phyloP scores from a whole-genome alignment of 2,329 filamentous ascomycete species.

The Aspergillus costaricaensis region DNA sequence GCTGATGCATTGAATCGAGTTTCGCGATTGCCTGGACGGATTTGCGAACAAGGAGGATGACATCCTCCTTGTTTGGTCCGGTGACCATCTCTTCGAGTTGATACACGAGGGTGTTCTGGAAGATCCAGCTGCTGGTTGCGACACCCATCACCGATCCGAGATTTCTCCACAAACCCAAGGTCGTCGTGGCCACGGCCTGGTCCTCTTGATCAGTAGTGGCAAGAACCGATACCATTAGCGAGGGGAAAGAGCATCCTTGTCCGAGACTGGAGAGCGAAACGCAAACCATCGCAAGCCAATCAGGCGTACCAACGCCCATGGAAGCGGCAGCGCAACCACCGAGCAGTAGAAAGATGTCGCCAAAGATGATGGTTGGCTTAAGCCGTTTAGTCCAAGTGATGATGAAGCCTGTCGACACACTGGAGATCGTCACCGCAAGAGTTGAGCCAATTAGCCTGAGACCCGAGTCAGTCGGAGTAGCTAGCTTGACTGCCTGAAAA shows the following conservation, averaged over 20 bases:
- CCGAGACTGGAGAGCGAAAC: conserved; percentile 61
- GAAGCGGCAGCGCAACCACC: conserved; percentile 55
- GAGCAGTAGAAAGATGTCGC: conserved; percentile 50
- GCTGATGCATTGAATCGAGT: conserved; percentile 48
- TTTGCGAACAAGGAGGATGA: conserved; percentile 53
- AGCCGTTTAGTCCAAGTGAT: conserved; percentile 62
- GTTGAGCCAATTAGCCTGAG: conserved; percentile 69
- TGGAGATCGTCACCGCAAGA: conserved; percentile 56
- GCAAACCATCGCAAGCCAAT: conserved; percentile 57
- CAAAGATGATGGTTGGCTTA: conserved; percentile 60
- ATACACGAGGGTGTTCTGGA: conserved; percentile 68
- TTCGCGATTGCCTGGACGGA: conserved; percentile 53
- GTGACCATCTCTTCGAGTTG: conserved; percentile 62
- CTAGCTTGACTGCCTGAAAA: conserved; percentile 73
- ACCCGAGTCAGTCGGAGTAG: conserved; percentile 70
- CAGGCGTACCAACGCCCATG: conserved; percentile 56
- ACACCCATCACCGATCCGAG: conserved; percentile 75
- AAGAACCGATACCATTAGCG: conserved; percentile 64
- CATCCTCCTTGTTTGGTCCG: conserved; percentile 58
- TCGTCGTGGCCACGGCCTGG: conserved; percentile 70
- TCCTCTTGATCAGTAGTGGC: conserved; percentile 61
- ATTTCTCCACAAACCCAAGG: conserved; percentile 70
- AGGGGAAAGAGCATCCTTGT: conserved; percentile 66
- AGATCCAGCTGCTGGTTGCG: conserved; percentile 67
- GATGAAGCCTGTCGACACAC: conserved; percentile 62